phyloP scores from a whole-genome alignment of 129 eudicot species.

The Chrysanthemum makinoi region DNA sequence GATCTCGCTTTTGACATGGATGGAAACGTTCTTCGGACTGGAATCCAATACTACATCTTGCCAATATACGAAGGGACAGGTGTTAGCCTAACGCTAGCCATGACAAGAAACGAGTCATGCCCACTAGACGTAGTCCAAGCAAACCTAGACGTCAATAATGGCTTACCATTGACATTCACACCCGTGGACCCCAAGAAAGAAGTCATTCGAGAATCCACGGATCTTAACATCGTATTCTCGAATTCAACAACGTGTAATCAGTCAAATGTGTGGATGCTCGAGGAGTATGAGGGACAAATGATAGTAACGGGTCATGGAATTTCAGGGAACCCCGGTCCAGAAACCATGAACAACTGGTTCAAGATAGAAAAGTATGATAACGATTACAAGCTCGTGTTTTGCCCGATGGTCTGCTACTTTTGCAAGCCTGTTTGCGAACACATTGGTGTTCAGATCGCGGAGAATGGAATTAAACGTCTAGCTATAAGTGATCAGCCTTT shows the following conservation, averaged over 20 bases:
- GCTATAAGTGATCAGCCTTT: too few species aligned
- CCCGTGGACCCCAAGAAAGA: constrained; percentile 35
- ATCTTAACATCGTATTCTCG: constrained; percentile 43
- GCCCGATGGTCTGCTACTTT: constrained; percentile 24
- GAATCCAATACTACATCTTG: constrained; percentile 34
- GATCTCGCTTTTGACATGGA: constrained; percentile 32
- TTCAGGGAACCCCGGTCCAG: constrained; percentile 28
- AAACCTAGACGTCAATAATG: constrained; percentile 17
- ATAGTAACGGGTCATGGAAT: constrained; percentile 32
- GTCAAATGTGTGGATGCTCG: constrained; percentile 46
- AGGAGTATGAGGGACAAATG: constrained; percentile 24
- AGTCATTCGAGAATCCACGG: constrained; percentile 45
- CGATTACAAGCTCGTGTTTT: constrained; percentile 44
- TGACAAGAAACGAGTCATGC: constrained; percentile 34
- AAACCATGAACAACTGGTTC: neutral
- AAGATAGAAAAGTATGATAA: constrained; percentile 34
- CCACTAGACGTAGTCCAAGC: constrained; percentile 41
- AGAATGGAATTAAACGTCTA: too few species aligned
- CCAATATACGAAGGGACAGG: constrained; percentile 38
- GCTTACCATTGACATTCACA: constrained; percentile 35
- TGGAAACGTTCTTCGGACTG: constrained; percentile 29
- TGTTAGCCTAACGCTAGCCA: constrained; percentile 36
- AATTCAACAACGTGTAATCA: constrained; percentile 19
- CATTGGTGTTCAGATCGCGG: too few species aligned
- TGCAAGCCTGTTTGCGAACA: too few species aligned